These are phyloP conservation scores for Avena sativa DNA, from an alignment of 176 grass and related monocot species.

Conservation along the genomic window DNA sequence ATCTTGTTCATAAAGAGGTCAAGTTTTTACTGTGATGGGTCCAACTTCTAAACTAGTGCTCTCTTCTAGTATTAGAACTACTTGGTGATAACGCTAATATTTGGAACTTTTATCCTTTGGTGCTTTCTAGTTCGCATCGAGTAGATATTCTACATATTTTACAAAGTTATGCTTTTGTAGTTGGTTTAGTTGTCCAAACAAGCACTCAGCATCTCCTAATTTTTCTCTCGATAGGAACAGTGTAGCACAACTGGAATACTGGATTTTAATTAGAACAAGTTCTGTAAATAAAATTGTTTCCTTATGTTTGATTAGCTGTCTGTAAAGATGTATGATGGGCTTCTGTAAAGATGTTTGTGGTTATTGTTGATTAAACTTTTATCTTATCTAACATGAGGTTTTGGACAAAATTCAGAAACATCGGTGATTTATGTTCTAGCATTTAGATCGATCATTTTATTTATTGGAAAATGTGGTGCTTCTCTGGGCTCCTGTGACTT, in stretches of 20 bases:
- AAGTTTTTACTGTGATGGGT: neutral
- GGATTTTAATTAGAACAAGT: neutral
- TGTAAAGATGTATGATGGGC: neutral
- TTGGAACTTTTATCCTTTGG: neutral
- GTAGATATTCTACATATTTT: neutral
- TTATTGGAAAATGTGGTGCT: conserved; percentile 1
- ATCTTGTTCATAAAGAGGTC: neutral
- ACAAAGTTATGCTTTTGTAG: neutral
- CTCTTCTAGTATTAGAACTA: neutral
- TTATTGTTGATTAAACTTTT: neutral
- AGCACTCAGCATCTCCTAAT: neutral
- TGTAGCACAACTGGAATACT: neutral
- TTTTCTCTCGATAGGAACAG: neutral
- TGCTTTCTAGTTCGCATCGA: neutral
- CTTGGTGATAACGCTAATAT: neutral
- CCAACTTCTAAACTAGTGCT: neutral
- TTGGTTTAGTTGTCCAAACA: neutral
- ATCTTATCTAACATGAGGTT: neutral
- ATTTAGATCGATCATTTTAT: neutral
- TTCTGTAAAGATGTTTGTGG: neutral
- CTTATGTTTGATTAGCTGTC: neutral
- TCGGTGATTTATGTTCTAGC: neutral
- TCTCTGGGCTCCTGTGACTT: neutral
- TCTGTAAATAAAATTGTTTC: neutral
- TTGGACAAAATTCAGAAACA: neutral